Percentiles rank a stretch among this genome's conserved stretches.
Conservation (phyloP, 2,329 filamentous ascomycete genomes). For the Fusarium nematophilum region DNA sequence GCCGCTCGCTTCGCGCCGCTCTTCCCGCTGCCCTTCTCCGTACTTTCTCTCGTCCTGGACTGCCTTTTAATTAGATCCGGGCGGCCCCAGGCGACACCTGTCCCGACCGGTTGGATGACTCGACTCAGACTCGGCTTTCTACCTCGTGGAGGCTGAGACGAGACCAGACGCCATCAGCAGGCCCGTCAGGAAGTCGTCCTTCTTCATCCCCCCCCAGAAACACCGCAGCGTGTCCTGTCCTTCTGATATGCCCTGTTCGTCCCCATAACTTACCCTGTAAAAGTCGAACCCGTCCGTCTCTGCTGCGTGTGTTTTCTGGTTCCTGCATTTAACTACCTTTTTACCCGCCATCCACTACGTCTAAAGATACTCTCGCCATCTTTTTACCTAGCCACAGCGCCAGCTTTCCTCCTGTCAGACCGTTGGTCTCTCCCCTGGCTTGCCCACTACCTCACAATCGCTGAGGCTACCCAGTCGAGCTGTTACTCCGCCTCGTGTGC, state of each 20-base stretch:
- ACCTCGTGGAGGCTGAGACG: conserved; percentile 54
- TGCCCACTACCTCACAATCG: conserved; percentile 6
- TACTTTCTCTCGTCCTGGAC: background rate
- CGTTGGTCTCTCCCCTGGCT: conserved; percentile 24
- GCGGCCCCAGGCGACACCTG: conserved; percentile 25
- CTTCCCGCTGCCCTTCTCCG: conserved; percentile 39
- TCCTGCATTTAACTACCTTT: conserved; percentile 39
- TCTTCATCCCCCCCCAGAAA: conserved; percentile 39
- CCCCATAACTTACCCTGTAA: conserved; percentile 31
- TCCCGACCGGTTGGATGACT: conserved; percentile 41
- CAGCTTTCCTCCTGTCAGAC: conserved; percentile 33
- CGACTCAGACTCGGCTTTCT: conserved; percentile 36
- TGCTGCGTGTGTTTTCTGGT: conserved; percentile 23
- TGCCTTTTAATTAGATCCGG: background rate
- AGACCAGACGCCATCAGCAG: conserved; percentile 53
- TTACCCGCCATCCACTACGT: conserved; percentile 16
- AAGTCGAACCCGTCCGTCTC: conserved; percentile 22
- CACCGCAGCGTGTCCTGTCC: conserved; percentile 40
- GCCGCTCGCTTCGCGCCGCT: conserved; percentile 42
- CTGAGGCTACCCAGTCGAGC: conserved; percentile 15
- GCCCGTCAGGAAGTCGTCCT: conserved; percentile 44
- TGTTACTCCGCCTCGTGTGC: conserved; percentile 24
- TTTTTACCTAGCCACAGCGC: conserved; percentile 34
- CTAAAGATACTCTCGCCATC: conserved; percentile 16
- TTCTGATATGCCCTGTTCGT: conserved; percentile 36